A percentile compares a stretch with the other conserved stretches of the same genome.
Evolutionary conservation across 371 early-diverging fungal genomes (phyloP).

Genomic region (Zancudomyces culisetae): DNA sequence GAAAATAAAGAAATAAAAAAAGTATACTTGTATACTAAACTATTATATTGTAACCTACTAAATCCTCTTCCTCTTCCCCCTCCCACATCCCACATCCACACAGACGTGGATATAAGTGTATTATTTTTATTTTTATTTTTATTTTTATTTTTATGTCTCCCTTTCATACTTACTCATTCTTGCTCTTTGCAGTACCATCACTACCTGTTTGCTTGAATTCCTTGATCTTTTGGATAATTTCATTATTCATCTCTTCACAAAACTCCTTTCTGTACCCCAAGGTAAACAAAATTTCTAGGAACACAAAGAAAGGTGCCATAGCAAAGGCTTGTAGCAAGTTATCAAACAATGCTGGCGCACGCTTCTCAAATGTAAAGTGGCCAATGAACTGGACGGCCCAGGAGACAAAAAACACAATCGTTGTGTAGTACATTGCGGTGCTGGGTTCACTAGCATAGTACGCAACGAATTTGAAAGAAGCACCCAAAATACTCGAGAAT

Average conservation of each 20-base stretch:
- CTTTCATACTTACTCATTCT: too few relatives aligned
- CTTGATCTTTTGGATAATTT: too few relatives aligned
- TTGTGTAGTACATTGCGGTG: slow-evolving; percentile 30
- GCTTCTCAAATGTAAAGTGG: slow-evolving; percentile 67
- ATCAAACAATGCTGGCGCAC: slow-evolving; percentile 76
- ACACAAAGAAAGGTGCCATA: slow-evolving; percentile 89
- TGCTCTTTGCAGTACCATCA: too few relatives aligned
- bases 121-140: too few relatives aligned
- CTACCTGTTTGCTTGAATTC: too few relatives aligned
- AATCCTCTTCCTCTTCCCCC: too few relatives aligned
- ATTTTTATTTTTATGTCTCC: too few relatives aligned
- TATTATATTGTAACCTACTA: too few relatives aligned
- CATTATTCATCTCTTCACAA: slow-evolving; percentile 39
- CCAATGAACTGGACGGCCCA: slow-evolving; percentile 83
- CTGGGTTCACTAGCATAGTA: slow-evolving; percentile 27
- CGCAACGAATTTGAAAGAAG: slow-evolving; percentile 29
- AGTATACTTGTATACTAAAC: too few relatives aligned
- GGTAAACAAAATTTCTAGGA: slow-evolving; percentile 65
- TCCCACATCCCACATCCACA: too few relatives aligned
- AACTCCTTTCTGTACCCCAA: slow-evolving; percentile 65
- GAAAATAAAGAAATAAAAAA: too few relatives aligned
- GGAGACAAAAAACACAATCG: slow-evolving; percentile 36
- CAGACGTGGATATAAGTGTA: too few relatives aligned
- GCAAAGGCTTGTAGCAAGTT: slow-evolving; percentile 65
- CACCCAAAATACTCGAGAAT: slow-evolving; percentile 31